Conservation (phyloP, 345 rosid genomes). For the Citrus mangshanensis region DNA sequence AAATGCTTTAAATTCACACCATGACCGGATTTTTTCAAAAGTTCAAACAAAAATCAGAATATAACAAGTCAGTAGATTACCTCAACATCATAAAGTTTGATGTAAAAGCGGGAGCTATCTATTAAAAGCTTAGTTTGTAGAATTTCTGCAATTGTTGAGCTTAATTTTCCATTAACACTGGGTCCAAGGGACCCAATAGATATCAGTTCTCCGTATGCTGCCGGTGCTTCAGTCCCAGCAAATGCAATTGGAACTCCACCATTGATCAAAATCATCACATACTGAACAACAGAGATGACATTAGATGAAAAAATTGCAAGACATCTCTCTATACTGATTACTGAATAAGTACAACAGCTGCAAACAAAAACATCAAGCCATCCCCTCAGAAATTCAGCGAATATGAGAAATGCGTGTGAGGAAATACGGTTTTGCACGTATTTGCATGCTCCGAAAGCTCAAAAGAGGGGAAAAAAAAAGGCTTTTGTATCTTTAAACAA, state of each 20-base stretch:
- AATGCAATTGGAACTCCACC: conserved; percentile 87
- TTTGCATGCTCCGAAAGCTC: neutral
- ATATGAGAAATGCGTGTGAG: neutral
- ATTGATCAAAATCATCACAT: conserved; percentile 85
- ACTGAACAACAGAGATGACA: conserved; percentile 35
- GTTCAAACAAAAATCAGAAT: neutral
- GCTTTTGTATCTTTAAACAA: neutral
- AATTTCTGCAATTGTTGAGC: conserved; percentile 74
- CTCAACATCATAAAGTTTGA: conserved; percentile 76
- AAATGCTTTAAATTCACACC: neutral
- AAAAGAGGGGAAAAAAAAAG: neutral
- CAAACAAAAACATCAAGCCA: neutral
- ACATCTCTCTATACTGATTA: neutral
- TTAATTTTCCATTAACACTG: conserved; percentile 68
- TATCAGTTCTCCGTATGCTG: conserved; percentile 86
- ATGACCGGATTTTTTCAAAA: neutral
- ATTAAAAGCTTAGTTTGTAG: conserved; percentile 80
- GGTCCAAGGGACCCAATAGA: conserved; percentile 83
- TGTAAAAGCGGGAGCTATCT: conserved; percentile 81
- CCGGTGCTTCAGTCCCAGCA: conserved; percentile 84
- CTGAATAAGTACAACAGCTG: neutral
- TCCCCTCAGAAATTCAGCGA: neutral
- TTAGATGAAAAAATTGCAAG: neutral
- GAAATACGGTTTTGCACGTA: neutral
- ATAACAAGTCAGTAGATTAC: conserved; percentile 26